Conservation (phyloP, 2,329 filamentous ascomycete genomes). For the Mycosphaerella sp. region DNA sequence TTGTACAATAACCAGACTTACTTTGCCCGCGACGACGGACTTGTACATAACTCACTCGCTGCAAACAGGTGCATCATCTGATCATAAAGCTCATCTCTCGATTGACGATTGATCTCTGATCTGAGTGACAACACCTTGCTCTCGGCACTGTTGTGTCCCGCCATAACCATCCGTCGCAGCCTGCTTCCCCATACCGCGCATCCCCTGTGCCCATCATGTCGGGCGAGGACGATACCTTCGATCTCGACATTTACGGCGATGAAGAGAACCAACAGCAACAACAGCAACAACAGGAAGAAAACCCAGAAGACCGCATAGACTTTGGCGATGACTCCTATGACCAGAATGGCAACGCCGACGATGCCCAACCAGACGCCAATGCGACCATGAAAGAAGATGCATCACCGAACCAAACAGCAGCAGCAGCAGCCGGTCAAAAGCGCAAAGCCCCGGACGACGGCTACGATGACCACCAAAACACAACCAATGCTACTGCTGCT, state of each 20-base stretch:
- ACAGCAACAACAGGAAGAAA: constrained; percentile 24
- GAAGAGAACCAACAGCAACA: constrained; percentile 35
- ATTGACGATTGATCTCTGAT: background rate
- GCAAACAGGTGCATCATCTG: background rate
- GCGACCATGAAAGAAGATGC: constrained; percentile 15
- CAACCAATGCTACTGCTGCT: constrained; percentile 37
- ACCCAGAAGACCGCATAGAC: constrained; percentile 21
- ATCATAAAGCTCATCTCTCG: background rate
- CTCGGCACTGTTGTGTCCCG: background rate
- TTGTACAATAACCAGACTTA: constrained; percentile 24
- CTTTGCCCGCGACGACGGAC: constrained; percentile 16
- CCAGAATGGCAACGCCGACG: background rate
- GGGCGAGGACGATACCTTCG: constrained; percentile 62
- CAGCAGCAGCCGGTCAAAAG: constrained; percentile 53
- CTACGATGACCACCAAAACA: constrained; percentile 18
- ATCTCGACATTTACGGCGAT: constrained; percentile 65
- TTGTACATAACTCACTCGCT: constrained; percentile 21
- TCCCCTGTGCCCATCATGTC: constrained; percentile 24
- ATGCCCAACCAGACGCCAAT: constrained; percentile 13
- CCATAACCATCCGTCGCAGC: constrained; percentile 8
- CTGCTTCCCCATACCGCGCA: constrained; percentile 1
- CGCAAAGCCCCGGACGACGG: constrained; percentile 55
- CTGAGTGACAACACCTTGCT: background rate
- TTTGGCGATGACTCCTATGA: constrained; percentile 20
- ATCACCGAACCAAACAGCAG: constrained; percentile 5